Evolutionary conservation across 371 early-diverging fungal species (phyloP).

Genomic region (Mortierella sp.): DNA sequence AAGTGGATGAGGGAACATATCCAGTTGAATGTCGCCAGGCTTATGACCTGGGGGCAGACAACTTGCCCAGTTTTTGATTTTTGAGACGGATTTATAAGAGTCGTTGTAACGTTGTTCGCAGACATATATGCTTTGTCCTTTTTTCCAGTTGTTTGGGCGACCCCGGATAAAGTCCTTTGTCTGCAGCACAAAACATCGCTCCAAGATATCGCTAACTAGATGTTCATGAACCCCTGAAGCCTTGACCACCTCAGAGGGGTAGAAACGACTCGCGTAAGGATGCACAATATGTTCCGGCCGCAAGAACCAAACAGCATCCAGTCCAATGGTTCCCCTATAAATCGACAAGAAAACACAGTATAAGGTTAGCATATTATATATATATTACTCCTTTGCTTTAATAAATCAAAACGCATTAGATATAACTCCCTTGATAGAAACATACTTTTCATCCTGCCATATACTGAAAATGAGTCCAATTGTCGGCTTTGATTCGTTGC

Average conservation of each 20-base stretch:
- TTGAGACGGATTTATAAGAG: conserved; percentile 44
- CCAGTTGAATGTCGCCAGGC: conserved; percentile 42
- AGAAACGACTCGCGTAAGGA: conserved; percentile 53
- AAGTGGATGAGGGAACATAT: conserved; percentile 41
- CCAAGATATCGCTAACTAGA: conserved; percentile 33
- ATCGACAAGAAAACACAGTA: not conserved
- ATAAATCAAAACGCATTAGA: too few relatives aligned
- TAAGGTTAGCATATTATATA: not conserved
- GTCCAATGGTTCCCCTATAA: conserved; percentile 25
- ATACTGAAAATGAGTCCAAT: conserved; percentile 46
- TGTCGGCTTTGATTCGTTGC: conserved; percentile 38
- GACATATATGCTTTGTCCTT: conserved; percentile 48
- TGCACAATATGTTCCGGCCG: conserved; percentile 52
- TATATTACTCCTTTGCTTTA: too few relatives aligned
- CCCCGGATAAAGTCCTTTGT: conserved; percentile 45
- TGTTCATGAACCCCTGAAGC: conserved; percentile 44
- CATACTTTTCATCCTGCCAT: conserved; percentile 52
- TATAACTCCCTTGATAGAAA: too few relatives aligned
- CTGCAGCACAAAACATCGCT: conserved; percentile 37
- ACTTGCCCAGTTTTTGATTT: conserved; percentile 56
- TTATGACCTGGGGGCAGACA: conserved; percentile 39
- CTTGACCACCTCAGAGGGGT: conserved; percentile 48
- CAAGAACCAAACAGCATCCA: conserved; percentile 52
- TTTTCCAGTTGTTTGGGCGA: conserved; percentile 41
- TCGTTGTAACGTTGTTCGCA: conserved; percentile 56